Evolutionary conservation across 352 stramenopile species (phyloP), one percentile per base, ranked within the genome.

Genomic region (Phytophthora europaea): DNA sequence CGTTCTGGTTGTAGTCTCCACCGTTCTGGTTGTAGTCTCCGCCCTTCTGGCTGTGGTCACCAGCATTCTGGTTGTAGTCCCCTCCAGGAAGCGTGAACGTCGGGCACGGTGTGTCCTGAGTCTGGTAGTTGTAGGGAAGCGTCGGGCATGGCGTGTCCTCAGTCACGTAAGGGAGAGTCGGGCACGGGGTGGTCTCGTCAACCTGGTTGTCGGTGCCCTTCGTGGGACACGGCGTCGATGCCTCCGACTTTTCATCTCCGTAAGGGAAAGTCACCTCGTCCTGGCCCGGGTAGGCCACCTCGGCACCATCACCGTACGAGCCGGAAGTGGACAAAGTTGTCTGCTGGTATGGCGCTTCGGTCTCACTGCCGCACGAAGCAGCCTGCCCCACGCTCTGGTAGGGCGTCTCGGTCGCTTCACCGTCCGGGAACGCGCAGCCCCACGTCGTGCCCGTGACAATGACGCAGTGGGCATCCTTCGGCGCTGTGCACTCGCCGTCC

Each of bases 401-500:
- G 3, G 57, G 16, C 2, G 59, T 72, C 28, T 68, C 43, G 36
- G 36, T 43, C 18, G 16, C 20, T 13, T 26, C 54, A 10, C 12
- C 22, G 1, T 53, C 51, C 31, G 72, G 61, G 53, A 67, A 83
- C 16, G 61, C 67, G 22, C 79, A 86, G 12, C 71, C 73, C 76
- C 74, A 86, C 15, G 77, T 77, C 1, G 38, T 31, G 6, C 54
- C 70, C 6, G 56, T 68, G 23, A 90, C 72, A 58, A 87, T 61
- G 36, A 72, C 72, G 34, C 83, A 93, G 33, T 79, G 33, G 0
- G 80, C 65, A 51, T 85, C 75, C 58, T 78, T 67, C 8, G 72
- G 69, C 0, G 76, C 75, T 6, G 76, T 18, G 38, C 82, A 89
- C 48, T 67, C 18, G 40, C 60, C 65, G 38, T 69, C 70, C 28